These are phyloP conservation scores for Podaxis mareebaensis DNA, from an alignment of 768 basidiomycete species.

Conservation along the genomic window DNA sequence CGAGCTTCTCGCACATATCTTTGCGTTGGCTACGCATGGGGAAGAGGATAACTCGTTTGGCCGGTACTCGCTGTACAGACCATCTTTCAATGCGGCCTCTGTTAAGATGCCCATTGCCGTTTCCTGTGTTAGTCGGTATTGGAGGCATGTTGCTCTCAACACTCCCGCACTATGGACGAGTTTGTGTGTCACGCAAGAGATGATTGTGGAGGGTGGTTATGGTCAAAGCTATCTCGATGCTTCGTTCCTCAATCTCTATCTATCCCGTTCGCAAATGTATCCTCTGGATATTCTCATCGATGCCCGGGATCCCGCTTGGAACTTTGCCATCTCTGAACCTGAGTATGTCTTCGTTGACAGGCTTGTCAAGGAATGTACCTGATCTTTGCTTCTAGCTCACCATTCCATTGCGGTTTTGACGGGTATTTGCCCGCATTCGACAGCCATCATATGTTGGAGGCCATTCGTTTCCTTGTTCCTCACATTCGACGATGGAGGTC, in stretches of 20 bases:
- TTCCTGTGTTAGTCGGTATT: slow-evolving; percentile 50
- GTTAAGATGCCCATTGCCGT: slow-evolving; percentile 46
- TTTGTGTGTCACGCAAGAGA: slow-evolving; percentile 47
- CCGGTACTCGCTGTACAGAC: slow-evolving; percentile 16
- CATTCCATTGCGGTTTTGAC: slow-evolving; percentile 24
- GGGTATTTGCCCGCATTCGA: slow-evolving; percentile 40
- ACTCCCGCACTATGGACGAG: slow-evolving; percentile 58
- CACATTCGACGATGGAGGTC: slow-evolving; percentile 55
- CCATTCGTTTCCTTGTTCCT: slow-evolving; percentile 49
- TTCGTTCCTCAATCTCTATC: slow-evolving; percentile 39
- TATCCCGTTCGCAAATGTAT: slow-evolving; percentile 47
- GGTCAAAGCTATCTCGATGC: slow-evolving; percentile 29
- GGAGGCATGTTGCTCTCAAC: slow-evolving; percentile 50
- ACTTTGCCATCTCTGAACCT: slow-evolving; percentile 43
- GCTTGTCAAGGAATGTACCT: neutral
- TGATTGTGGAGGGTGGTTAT: slow-evolving; percentile 25
- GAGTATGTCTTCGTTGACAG: slow-evolving; percentile 33
- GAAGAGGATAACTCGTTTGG: slow-evolving; percentile 17
- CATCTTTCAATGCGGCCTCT: slow-evolving; percentile 39
- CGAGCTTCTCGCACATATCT: slow-evolving; percentile 59
- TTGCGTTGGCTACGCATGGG: slow-evolving; percentile 45
- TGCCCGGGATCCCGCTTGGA: slow-evolving; percentile 59
- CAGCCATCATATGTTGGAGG: slow-evolving; percentile 43
- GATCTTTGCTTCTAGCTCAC: slow-evolving; percentile 25
- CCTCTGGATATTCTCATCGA: slow-evolving; percentile 60